phyloP scores from a whole-genome alignment of 2,329 filamentous ascomycete genomes.

The Pestalotiopsis sp. region DNA sequence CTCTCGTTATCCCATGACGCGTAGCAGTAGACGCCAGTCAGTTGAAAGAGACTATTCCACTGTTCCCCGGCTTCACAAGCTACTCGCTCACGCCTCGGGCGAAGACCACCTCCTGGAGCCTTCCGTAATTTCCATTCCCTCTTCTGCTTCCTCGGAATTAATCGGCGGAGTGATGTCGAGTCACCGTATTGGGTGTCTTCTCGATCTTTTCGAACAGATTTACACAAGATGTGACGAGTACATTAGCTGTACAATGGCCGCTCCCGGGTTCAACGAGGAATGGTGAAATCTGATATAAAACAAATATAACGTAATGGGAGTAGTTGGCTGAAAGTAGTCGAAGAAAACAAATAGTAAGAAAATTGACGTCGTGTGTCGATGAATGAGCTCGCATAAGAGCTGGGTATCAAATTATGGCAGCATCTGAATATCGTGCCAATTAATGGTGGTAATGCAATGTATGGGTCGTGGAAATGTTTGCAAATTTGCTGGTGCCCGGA shows the following conservation, averaged over 20 bases:
- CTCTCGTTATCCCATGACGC: constrained; percentile 16
- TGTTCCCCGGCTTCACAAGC: background rate
- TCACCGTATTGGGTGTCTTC: background rate
- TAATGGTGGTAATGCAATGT: background rate
- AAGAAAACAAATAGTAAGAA: constrained; percentile 20
- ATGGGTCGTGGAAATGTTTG: constrained; percentile 3
- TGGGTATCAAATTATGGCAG: constrained; percentile 34
- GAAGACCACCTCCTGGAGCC: background rate
- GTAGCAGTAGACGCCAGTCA: background rate
- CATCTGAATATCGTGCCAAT: background rate
- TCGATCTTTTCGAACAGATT: background rate
- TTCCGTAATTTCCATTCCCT: background rate
- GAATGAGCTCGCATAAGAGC: constrained; percentile 34
- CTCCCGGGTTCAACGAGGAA: background rate
- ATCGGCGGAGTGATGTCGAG: background rate
- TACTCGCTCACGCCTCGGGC: background rate
- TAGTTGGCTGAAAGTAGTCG: constrained; percentile 6
- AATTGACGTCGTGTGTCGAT: constrained; percentile 30
- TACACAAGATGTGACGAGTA: constrained; percentile 4
- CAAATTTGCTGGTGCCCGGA: background rate
- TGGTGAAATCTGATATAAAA: constrained; percentile 14
- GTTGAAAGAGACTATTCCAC: background rate
- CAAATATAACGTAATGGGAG: constrained; percentile 16
- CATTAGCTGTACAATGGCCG: constrained; percentile 9
- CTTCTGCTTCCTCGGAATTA: background rate